Evolutionary conservation across 208 protist species (phyloP).

Genomic region (Trypanosoma platydactyli): DNA sequence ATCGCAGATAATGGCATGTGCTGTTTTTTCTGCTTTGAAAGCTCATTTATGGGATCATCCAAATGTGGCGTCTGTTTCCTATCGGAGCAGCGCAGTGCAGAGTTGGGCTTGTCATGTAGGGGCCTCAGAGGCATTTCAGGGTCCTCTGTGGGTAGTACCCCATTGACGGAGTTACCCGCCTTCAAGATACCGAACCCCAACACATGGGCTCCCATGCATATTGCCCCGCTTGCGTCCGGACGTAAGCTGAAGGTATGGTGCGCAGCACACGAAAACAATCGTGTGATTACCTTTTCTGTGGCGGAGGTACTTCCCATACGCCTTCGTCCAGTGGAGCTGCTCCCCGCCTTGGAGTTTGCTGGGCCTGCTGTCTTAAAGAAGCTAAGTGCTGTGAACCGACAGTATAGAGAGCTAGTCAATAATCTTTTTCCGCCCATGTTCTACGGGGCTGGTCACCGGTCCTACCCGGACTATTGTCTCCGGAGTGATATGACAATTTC

Average conservation of each 20-base stretch:
- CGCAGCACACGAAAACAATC: constrained; percentile 15
- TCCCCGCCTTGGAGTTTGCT: constrained; percentile 74
- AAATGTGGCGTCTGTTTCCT: constrained; percentile 70
- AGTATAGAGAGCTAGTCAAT: constrained; percentile 66
- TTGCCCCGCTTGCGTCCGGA: constrained; percentile 6
- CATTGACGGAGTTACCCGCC: constrained; percentile 3
- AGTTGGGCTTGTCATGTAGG: constrained; percentile 34
- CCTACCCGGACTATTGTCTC: constrained; percentile 79
- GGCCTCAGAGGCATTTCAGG: constrained; percentile 27
- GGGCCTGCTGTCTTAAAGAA: constrained; percentile 63
- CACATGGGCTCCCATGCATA: constrained; percentile 15
- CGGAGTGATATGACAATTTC: constrained; percentile 46
- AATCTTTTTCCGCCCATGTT: constrained; percentile 71
- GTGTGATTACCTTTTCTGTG: constrained; percentile 46
- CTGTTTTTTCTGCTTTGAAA: constrained; percentile 76
- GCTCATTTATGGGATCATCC: constrained; percentile 50
- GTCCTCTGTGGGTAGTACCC: neutral
- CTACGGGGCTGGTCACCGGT: constrained; percentile 34
- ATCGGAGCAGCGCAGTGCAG: constrained; percentile 35
- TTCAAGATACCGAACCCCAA: constrained; percentile 24
- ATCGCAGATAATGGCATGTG: constrained; percentile 42
- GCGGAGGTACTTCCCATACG: constrained; percentile 47
- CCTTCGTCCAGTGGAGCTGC: constrained; percentile 62
- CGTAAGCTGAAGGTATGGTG: constrained; percentile 17
- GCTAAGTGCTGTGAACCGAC: constrained; percentile 55